Evolutionary conservation across 2,329 filamentous ascomycete genomes (phyloP).

Genomic region (Thermothelomyces thermophilus): DNA sequence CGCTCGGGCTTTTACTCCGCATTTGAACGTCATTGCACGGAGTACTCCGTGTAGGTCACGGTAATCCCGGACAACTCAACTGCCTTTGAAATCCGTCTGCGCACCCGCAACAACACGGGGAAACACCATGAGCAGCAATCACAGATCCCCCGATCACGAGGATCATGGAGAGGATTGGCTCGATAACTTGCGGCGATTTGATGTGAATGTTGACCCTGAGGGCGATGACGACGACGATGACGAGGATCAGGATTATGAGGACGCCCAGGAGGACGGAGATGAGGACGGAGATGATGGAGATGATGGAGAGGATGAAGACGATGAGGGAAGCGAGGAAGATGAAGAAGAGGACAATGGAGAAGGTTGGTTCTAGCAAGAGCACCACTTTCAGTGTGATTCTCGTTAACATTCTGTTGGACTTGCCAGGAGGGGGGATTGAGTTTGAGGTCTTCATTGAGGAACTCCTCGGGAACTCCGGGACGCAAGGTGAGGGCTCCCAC

Average conservation of each 20-base stretch:
- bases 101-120: not conserved
- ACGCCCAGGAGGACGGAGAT: constrained; percentile 20
- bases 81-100: not conserved
- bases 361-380: not conserved
- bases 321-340: constrained; percentile 26
- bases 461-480: constrained; percentile 17
- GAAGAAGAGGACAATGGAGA: constrained; percentile 17
- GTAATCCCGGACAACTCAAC: not conserved
- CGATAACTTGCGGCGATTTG: too few relatives aligned
- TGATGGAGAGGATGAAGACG: constrained; percentile 18
- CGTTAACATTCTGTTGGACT: not conserved
- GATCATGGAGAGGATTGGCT: too few relatives aligned
- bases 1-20: not conserved
- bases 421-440: constrained; percentile 13
- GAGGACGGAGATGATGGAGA: constrained; percentile 26
- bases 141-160: not conserved
- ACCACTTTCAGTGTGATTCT: not conserved
- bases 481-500: constrained; percentile 16
- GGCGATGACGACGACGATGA: not conserved
- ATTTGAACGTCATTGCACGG: constrained; percentile 1
- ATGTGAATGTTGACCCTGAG: not conserved
- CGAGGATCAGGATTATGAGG: not conserved
- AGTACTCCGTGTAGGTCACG: too few relatives aligned
- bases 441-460: constrained; percentile 23
- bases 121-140: not conserved